Evolutionary conservation across 306 rosid genomes (phyloP).

Genomic region (Spatholobus suberectus): DNA sequence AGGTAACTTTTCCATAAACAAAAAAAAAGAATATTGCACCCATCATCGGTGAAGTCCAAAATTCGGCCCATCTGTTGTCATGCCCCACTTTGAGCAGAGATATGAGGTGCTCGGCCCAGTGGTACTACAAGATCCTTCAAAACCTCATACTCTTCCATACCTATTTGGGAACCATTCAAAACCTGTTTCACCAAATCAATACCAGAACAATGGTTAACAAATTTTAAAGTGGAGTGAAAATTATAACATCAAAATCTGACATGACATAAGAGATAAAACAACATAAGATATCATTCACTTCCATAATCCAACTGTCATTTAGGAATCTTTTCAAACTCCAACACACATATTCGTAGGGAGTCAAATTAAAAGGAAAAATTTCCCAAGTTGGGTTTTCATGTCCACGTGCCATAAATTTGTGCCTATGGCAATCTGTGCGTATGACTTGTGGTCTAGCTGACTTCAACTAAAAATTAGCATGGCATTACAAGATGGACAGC

Average conservation of each 20-base stretch:
- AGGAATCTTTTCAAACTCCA: slow-evolving; percentile 1
- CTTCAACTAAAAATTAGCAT: slow-evolving; percentile 15
- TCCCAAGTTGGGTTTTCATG: not conserved
- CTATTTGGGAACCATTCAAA: slow-evolving; percentile 68
- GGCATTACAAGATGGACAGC: not conserved
- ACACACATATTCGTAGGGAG: not conserved
- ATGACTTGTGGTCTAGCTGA: not conserved
- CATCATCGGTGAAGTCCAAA: not conserved
- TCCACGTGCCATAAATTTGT: not conserved
- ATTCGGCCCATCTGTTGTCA: slow-evolving; percentile 41
- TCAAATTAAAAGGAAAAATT: not conserved
- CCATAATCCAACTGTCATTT: slow-evolving; percentile 7
- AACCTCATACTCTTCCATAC: slow-evolving; percentile 71
- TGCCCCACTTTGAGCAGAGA: slow-evolving; percentile 81
- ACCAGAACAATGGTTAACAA: slow-evolving; percentile 36
- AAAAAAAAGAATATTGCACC: not conserved
- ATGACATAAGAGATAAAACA: not conserved
- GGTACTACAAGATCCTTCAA: slow-evolving; percentile 83
- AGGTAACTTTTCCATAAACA: not conserved
- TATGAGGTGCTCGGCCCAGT: slow-evolving; percentile 79
- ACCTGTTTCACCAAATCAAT: slow-evolving; percentile 63
- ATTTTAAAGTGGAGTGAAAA: not conserved
- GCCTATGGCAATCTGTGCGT: not conserved
- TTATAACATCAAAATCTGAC: not conserved
- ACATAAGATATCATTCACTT: slow-evolving; percentile 10